These are phyloP conservation scores for Fonsecaea erecta DNA, from an alignment of 2,329 filamentous ascomycete species.

Conservation along the genomic window DNA sequence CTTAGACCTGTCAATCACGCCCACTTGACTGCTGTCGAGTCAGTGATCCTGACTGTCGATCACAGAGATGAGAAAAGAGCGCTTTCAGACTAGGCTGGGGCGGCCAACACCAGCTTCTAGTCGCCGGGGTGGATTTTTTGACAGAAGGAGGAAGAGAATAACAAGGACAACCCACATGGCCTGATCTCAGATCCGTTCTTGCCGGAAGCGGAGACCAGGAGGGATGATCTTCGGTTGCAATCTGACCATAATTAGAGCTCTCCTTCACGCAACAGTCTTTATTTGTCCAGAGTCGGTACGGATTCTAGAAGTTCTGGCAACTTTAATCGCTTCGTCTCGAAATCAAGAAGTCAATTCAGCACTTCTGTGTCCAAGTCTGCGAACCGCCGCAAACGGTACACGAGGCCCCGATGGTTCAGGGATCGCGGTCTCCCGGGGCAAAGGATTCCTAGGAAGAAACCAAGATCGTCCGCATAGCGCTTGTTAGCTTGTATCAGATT, in stretches of 20 bases:
- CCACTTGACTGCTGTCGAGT: background rate
- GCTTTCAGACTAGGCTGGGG: background rate
- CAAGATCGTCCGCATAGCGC: conserved; percentile 12
- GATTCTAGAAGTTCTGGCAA: background rate
- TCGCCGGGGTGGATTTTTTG: background rate
- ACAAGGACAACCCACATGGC: background rate
- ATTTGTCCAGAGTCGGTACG: background rate
- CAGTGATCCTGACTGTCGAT: background rate
- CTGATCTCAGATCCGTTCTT: conserved; percentile 2
- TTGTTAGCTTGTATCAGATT: conserved; percentile 4
- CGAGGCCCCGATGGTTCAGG: background rate
- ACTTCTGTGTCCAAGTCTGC: background rate
- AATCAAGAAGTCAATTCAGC: background rate
- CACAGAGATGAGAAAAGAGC: background rate
- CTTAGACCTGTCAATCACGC: background rate
- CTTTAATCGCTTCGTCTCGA: background rate
- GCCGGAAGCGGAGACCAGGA: background rate
- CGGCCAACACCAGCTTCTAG: background rate
- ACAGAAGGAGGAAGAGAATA: background rate
- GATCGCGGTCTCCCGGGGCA: background rate
- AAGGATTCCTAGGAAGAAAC: background rate
- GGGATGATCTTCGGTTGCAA: background rate
- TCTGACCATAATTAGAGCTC: background rate
- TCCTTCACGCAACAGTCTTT: background rate
- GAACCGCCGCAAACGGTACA: background rate